Evolutionary conservation across 768 basidiomycete species (phyloP), one percentile per base, ranked within the genome.

Genomic region (Pholiota conissans): DNA sequence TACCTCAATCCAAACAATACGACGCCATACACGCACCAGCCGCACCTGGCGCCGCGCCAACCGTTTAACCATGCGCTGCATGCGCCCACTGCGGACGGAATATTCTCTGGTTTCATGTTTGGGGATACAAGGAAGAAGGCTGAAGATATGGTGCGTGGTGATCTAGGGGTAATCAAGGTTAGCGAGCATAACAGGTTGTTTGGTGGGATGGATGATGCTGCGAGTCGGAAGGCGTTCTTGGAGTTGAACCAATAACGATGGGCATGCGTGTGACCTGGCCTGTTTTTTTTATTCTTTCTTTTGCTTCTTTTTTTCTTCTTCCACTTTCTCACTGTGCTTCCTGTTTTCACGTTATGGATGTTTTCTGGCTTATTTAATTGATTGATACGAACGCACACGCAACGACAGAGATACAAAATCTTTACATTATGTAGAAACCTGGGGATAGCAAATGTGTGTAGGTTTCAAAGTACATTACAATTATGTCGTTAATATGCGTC

Each of bases 21-120:
- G n/a, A 61, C 67, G n/a, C 52, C 65, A 2, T 65, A 69, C 35
- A 61, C 59, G 47, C 65, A 67, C 39, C 63, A 64, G 11, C 59
- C 62, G 0, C 65, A 66, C 35, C 61, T 64, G 5, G 63, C 63
- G 35, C 61, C 65, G 2, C 63, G 65, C 57, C 68, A 65, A 37
- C 61, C 68, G 16, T 69, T 69, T 54, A 69, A 69, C 52, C 62
- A 67, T 47, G 68, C 68, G 2, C 57, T 69, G 26, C 66, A 69
- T 49, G 61, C 60, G 8, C 56, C 53, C 7, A 50, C 49, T 14
- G 55, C 58, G 39, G 48, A 46, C 29, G 59, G 62, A 27, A 54
- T 63, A 20, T 65, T 63, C 49, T 54, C 52, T n/a, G 64, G 60
- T 3, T 60, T 60, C 50, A 49, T 30, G 52, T 55, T 49, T 29